Base-by-base conservation (phyloP, 345 rosid species). In the Raphanus raphanistrum region DNA sequence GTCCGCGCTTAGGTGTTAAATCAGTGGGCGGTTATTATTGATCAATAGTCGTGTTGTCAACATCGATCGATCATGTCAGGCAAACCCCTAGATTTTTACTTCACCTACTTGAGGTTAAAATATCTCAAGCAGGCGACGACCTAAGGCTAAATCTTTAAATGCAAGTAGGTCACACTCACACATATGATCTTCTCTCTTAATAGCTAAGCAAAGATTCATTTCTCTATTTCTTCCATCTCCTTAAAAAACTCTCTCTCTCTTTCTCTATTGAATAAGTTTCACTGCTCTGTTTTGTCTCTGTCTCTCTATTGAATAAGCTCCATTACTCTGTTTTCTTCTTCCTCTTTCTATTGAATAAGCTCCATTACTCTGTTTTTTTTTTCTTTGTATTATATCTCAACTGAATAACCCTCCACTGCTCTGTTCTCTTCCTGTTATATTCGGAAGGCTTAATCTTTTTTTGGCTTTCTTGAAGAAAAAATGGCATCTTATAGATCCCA, bases 171-270 rank as follows among this genome's bases (percentile, higher is more conserved):
- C 80, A 79, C 21, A 21, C 21, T 21, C 21, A 21, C 67, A 80
- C 82, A 17, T 81, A 64, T 60, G 75, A 75, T 61, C 68, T 80
- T 71, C 77, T 84, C 84, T 85, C 91, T 84, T 84, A 70, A 52
- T 79, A n/a, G 63, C 80, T 50, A 90, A 83, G 90, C 83, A 70
- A 72, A 66, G 12, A 70, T 68, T 63, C 72, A 26, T 26, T 2
- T 21, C 21, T 58, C 81, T 25, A 9, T 48, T 16, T 17, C 5
- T 63, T 4, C 21, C 21, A 21, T 21, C 21, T 21, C 21, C 21
- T 21, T 21, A 21, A 0, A 21, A 1, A 13, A 4, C 58, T 52
- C 58, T 16, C 21, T 52, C 26, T 45, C n/a, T 3, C 13, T 8
- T 9, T 3, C 55, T 71, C 48, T 41, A 41, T 41, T 2, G 48